Percentiles rank a stretch among this genome's conserved stretches.
These are phyloP conservation scores for Lepiota brunneoincarnata DNA, from an alignment of 768 basidiomycete genomes.

Conservation along the genomic window DNA sequence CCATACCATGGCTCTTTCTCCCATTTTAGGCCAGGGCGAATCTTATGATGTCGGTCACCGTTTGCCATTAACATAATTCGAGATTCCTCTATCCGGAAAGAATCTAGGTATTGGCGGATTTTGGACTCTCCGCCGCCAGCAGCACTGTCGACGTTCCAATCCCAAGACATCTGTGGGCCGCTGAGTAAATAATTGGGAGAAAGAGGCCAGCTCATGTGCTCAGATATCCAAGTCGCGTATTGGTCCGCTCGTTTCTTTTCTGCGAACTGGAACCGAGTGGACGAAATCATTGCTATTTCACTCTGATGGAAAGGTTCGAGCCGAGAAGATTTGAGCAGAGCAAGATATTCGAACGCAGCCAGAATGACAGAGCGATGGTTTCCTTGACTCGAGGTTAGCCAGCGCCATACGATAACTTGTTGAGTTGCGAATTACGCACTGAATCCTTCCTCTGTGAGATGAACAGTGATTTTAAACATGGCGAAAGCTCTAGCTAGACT, in stretches of 20 bases:
- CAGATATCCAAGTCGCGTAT: slow-evolving; percentile 75
- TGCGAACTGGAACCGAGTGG: slow-evolving; percentile 79
- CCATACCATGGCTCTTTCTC: slow-evolving; percentile 89
- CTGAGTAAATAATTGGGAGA: slow-evolving; percentile 75
- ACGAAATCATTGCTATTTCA: slow-evolving; percentile 70
- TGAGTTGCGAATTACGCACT: slow-evolving; percentile 44
- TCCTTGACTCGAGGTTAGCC: slow-evolving; percentile 36
- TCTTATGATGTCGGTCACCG: slow-evolving; percentile 55
- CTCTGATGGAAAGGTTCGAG: slow-evolving; percentile 69
- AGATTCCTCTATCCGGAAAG: slow-evolving; percentile 54
- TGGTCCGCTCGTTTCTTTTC: slow-evolving; percentile 80
- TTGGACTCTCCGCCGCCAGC: slow-evolving; percentile 44
- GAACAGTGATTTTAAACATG: slow-evolving; percentile 81
- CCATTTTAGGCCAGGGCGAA: slow-evolving; percentile 50
- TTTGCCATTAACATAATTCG: slow-evolving; percentile 80
- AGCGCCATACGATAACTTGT: not conserved
- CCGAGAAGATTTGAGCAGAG: slow-evolving; percentile 59
- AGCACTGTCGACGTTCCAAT: slow-evolving; percentile 57
- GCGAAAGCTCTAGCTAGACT: slow-evolving; percentile 79
- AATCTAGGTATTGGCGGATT: slow-evolving; percentile 60
- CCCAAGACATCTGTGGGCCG: slow-evolving; percentile 67
- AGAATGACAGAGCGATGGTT: slow-evolving; percentile 72
- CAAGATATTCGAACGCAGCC: slow-evolving; percentile 75
- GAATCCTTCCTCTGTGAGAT: slow-evolving; percentile 84
- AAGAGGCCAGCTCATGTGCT: slow-evolving; percentile 76